These are phyloP conservation scores for Oryza meridionalis DNA, from an alignment of 176 grass and related monocot genomes.

Conservation along the genomic window DNA sequence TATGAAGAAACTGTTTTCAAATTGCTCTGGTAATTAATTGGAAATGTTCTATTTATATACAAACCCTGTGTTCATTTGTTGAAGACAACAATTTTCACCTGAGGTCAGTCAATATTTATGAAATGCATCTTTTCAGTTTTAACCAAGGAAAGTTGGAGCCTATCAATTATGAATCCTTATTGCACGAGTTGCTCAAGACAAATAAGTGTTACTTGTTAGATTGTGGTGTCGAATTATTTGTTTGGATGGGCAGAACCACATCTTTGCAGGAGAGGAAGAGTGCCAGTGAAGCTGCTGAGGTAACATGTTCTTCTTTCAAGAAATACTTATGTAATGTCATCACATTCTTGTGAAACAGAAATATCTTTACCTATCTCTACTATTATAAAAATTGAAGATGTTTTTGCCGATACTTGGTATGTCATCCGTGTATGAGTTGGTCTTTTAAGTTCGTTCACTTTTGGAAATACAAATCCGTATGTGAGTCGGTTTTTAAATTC, in stretches of 20 bases:
- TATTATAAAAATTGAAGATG: too few species aligned
- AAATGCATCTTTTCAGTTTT: slow-evolving; percentile 54
- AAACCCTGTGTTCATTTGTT: slow-evolving; percentile 29
- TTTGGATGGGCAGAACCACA: slow-evolving; percentile 93
- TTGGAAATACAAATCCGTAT: too few species aligned
- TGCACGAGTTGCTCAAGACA: slow-evolving; percentile 69
- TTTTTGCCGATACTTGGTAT: too few species aligned
- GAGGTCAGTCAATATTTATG: slow-evolving; percentile 24
- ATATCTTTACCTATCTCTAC: background rate
- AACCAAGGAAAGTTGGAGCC: slow-evolving; percentile 63
- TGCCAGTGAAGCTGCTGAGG: slow-evolving; percentile 84
- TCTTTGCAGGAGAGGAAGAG: slow-evolving; percentile 87
- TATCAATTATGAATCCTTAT: slow-evolving; percentile 60
- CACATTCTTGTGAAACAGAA: background rate
- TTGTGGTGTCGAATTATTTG: slow-evolving; percentile 69
- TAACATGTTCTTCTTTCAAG: slow-evolving; percentile 33
- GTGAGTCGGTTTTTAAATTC: too few species aligned
- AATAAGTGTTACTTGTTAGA: slow-evolving; percentile 89
- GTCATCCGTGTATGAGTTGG: too few species aligned
- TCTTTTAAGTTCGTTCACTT: too few species aligned
- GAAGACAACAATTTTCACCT: slow-evolving; percentile 1
- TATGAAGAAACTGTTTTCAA: slow-evolving; percentile 48
- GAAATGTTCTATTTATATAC: slow-evolving; percentile 4
- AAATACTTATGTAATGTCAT: background rate
- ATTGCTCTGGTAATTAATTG: slow-evolving; percentile 53